Percentiles rank a stretch among this genome's conserved stretches.
phyloP scores from a whole-genome alignment of 139 green algal genomes.

The Eudorina sp. region DNA sequence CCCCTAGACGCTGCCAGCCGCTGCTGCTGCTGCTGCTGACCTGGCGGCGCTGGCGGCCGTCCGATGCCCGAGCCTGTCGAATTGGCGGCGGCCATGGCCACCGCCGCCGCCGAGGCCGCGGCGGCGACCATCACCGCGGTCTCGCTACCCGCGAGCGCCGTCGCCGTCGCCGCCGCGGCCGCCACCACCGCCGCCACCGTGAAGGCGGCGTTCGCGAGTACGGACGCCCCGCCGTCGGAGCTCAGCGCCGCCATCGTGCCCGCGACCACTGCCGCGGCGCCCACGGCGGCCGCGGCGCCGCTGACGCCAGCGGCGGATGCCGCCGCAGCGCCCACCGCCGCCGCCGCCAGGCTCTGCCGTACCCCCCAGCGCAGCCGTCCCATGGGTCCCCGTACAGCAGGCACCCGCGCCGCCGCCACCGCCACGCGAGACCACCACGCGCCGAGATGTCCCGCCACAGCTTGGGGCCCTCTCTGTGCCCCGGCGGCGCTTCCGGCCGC shows the following conservation, averaged over 20 bases:
- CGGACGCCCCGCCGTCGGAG: not conserved
- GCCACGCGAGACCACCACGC: no score
- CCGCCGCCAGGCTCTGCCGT: conserved; percentile 31
- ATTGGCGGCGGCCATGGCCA: not conserved
- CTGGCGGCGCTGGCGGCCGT: no score
- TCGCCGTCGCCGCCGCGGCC: not conserved
- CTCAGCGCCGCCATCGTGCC: not conserved
- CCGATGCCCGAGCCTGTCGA: not conserved
- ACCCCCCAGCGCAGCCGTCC: not conserved
- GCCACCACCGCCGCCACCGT: not conserved
- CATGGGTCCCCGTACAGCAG: not conserved
- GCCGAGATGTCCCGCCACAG: no score
- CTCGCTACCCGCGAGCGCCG: not conserved
- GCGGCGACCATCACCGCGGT: not conserved
- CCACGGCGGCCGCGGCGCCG: not conserved
- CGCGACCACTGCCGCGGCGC: not conserved
- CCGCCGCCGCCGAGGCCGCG: not conserved
- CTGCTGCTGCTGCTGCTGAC: conserved; percentile 12
- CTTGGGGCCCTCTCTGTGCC: no score
- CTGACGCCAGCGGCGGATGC: not conserved
- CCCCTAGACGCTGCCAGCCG: no score
- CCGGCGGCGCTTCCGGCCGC: no score
- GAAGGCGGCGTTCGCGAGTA: not conserved
- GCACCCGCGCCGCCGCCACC: no score
- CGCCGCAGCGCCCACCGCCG: conserved; percentile 1